Conservation (phyloP, 345 rosid genomes). For the Eucalyptus sideroxylon region DNA sequence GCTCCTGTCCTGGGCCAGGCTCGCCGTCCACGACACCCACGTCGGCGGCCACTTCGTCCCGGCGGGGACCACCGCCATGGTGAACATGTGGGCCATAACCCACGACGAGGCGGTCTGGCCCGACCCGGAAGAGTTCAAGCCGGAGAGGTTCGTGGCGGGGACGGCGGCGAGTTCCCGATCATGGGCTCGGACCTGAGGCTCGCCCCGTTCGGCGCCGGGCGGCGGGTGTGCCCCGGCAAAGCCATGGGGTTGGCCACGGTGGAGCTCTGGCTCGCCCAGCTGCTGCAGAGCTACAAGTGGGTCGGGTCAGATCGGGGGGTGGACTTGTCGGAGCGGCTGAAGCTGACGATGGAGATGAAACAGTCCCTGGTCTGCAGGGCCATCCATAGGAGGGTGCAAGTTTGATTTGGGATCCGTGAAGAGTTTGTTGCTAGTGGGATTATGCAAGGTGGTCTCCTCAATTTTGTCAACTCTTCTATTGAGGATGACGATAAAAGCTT, state of each 20-base stretch:
- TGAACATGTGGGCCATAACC: conserved; percentile 89
- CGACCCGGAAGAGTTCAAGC: conserved; percentile 37
- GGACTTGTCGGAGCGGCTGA: conserved; percentile 23
- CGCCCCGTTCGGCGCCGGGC: conserved; percentile 43
- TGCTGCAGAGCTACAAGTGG: conserved; percentile 31
- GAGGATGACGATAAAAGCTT: too few species aligned
- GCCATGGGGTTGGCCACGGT: conserved; percentile 41
- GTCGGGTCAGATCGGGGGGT: not conserved
- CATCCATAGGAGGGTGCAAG: not conserved
- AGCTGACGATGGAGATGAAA: conserved; percentile 40
- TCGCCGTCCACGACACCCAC: conserved; percentile 58
- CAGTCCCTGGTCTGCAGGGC: conserved; percentile 23
- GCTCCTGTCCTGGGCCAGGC: conserved; percentile 85
- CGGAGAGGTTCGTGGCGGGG: conserved; percentile 51
- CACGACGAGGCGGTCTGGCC: conserved; percentile 51
- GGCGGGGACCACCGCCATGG: conserved; percentile 83
- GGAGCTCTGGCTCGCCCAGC: conserved; percentile 40
- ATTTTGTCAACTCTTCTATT: too few species aligned
- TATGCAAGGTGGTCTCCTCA: too few species aligned
- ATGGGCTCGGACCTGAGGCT: conserved; percentile 33
- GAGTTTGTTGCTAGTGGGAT: too few species aligned
- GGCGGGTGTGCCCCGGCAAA: conserved; percentile 44
- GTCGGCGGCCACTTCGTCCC: conserved; percentile 47
- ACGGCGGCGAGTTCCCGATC: not conserved
- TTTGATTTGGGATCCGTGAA: not conserved